phyloP scores from a whole-genome alignment of 352 stramenopile species.

The Phytophthora colocasiae region DNA sequence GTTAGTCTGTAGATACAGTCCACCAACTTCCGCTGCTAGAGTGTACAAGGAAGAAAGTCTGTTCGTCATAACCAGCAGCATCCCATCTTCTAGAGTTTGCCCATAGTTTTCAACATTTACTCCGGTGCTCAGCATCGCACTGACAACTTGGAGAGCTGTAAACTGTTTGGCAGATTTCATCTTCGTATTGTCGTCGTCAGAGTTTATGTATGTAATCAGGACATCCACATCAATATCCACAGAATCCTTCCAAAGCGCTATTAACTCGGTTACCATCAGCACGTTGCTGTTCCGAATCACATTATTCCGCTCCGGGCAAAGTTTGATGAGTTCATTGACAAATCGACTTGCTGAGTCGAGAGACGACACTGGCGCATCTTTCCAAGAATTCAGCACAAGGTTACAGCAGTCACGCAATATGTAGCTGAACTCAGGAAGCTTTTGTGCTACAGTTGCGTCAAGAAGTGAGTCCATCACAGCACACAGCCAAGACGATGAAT shows the following conservation, averaged over 20 bases:
- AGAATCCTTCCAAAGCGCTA: slow-evolving; percentile 61
- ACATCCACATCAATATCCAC: slow-evolving; percentile 47
- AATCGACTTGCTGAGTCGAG: slow-evolving; percentile 50
- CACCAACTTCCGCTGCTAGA: slow-evolving; percentile 72
- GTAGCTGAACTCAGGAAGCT: slow-evolving; percentile 69
- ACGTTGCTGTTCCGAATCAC: slow-evolving; percentile 78
- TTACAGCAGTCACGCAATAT: slow-evolving; percentile 79
- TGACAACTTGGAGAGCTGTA: slow-evolving; percentile 66
- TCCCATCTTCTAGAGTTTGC: slow-evolving; percentile 53
- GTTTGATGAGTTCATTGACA: slow-evolving; percentile 60
- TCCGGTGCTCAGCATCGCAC: slow-evolving; percentile 55
- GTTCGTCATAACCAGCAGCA: slow-evolving; percentile 59
- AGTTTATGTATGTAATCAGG: slow-evolving; percentile 49
- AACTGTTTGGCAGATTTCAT: slow-evolving; percentile 55
- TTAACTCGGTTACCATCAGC: slow-evolving; percentile 57
- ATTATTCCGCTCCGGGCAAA: slow-evolving; percentile 61
- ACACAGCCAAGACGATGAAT: slow-evolving; percentile 56
- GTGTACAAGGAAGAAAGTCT: slow-evolving; percentile 58
- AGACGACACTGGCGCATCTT: slow-evolving; percentile 34
- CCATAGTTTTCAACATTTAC: slow-evolving; percentile 28
- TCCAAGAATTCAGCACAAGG: slow-evolving; percentile 63
- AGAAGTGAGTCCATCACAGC: slow-evolving; percentile 65
- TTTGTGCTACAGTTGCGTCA: slow-evolving; percentile 46
- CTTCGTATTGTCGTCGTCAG: slow-evolving; percentile 46
- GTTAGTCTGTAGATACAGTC: slow-evolving; percentile 44